These are phyloP conservation scores for Musa beccarii DNA, from an alignment of 176 grass and related monocot genomes.

Conservation along the genomic window DNA sequence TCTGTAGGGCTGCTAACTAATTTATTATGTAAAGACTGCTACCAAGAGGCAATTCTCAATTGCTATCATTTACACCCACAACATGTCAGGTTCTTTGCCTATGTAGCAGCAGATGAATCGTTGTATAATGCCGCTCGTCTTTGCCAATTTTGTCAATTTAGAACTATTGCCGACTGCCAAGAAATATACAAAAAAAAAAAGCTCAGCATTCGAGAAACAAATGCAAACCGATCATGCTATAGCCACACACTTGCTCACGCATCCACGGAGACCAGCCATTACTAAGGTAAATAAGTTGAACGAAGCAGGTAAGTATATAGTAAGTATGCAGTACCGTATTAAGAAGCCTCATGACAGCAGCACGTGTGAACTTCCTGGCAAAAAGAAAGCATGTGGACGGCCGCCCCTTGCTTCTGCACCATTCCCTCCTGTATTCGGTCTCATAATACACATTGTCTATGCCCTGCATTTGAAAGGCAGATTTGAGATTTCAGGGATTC, in stretches of 20 bases:
- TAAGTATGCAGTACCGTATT: slow-evolving; percentile 28
- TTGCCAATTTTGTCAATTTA: slow-evolving; percentile 13
- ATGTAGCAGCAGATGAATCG: neutral
- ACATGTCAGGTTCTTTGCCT: no score
- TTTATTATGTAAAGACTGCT: no score
- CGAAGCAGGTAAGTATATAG: neutral
- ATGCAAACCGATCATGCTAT: neutral
- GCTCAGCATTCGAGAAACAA: no score
- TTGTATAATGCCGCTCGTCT: neutral
- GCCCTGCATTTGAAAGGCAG: slow-evolving; percentile 35
- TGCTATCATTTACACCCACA: no score
- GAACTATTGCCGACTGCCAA: slow-evolving; percentile 1
- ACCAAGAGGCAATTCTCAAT: no score
- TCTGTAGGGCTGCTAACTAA: no score
- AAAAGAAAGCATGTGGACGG: slow-evolving; percentile 93
- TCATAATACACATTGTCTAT: slow-evolving; percentile 94
- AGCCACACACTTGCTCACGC: neutral
- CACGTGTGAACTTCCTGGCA: slow-evolving; percentile 82
- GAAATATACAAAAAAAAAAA: neutral
- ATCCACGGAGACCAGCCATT: no score
- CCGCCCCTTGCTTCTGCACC: slow-evolving; percentile 72
- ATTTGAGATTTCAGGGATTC: slow-evolving; percentile 15
- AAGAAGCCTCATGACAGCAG: slow-evolving; percentile 76
- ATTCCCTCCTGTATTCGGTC: slow-evolving; percentile 90
- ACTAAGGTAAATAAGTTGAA: no score